Evolutionary conservation across 345 rosid genomes (phyloP), one percentile per base, ranked within the genome.

Genomic region (Microcos paniculata): DNA sequence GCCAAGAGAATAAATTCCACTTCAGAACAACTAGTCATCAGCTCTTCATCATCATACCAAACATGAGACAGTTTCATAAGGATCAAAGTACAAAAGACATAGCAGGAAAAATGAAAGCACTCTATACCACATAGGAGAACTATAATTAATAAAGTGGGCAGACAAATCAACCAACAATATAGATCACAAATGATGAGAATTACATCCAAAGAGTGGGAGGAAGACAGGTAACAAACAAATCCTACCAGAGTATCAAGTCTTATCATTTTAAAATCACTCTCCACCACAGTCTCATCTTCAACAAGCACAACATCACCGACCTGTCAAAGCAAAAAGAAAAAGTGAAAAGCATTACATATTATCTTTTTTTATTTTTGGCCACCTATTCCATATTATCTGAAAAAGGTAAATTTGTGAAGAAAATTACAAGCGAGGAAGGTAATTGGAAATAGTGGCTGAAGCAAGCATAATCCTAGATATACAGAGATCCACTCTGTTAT

Each of bases 241-340:
- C 84, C 71, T 88, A 95, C 98, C 98, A 92, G 77, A 35, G 96
- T 90, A 56, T 92, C 97, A 78, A 92, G 97, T 81, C 92, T 85
- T 80, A 82, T 70, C 93, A 90, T 92, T 72, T 81, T 90, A 73
- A 89, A 78, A 35, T 86, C 92, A 81, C 68, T 84, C 58, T 90
- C 97, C 80, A 84, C 56, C 21, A 88, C 92, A 70, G 70, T 77
- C 75, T 91, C 96, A 74, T 89, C 83, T 80, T 88, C 78, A 43
- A 95, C 92, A 71, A 95, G 96, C 72, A 92, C 86, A 45, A 95
- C 94, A 84, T 91, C 97, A 79, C 97, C 99, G 45, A 95, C 92
- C 98, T 92, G 83, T 56, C 70, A 70, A 78, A 74, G 49, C 13
- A 62, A 31, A 49, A 63, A 48, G 21, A 23, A 24, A 56, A 23